Evolutionary conservation across 441 rosid genomes (phyloP).

Genomic region (Omphalea diandra): DNA sequence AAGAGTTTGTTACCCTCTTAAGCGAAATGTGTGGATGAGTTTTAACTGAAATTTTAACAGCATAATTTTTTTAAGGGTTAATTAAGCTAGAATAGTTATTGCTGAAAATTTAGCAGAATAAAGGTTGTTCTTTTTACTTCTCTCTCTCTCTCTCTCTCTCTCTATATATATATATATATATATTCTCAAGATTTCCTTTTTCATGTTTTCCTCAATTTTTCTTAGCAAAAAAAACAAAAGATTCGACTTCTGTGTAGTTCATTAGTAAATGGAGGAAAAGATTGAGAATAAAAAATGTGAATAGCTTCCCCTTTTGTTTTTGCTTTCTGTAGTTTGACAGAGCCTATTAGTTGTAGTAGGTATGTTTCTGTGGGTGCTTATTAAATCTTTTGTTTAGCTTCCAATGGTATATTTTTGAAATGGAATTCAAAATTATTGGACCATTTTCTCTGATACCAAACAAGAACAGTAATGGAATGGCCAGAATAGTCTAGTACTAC

Average conservation of each 20-base stretch:
- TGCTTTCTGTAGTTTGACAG: constrained; percentile 4
- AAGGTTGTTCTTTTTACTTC: not conserved
- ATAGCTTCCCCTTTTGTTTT: not conserved
- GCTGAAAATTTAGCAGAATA: too few species aligned
- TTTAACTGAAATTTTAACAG: too few species aligned
- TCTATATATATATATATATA: too few species aligned
- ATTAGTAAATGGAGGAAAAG: not conserved
- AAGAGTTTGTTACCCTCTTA: too few species aligned
- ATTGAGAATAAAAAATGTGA: not conserved
- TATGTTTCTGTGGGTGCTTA: not conserved
- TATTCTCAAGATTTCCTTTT: too few species aligned
- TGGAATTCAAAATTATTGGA: too few species aligned
- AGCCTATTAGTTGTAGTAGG: constrained; percentile 10
- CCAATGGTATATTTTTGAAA: constrained; percentile 2
- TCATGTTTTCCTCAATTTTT: not conserved
- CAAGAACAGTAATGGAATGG: constrained; percentile 14
- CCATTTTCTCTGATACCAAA: constrained; percentile 36
- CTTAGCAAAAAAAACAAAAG: constrained; percentile 6
- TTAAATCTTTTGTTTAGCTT: not conserved
- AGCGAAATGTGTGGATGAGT: too few species aligned
- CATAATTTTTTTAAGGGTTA: too few species aligned
- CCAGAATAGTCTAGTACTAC: constrained; percentile 20
- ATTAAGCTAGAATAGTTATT: too few species aligned
- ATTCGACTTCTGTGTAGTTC: not conserved
- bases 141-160: too few species aligned